Percentiles rank a stretch among this genome's conserved stretches.
Conservation (phyloP, 495 filamentous ascomycete species). For the Cercophora newfieldiana region DNA sequence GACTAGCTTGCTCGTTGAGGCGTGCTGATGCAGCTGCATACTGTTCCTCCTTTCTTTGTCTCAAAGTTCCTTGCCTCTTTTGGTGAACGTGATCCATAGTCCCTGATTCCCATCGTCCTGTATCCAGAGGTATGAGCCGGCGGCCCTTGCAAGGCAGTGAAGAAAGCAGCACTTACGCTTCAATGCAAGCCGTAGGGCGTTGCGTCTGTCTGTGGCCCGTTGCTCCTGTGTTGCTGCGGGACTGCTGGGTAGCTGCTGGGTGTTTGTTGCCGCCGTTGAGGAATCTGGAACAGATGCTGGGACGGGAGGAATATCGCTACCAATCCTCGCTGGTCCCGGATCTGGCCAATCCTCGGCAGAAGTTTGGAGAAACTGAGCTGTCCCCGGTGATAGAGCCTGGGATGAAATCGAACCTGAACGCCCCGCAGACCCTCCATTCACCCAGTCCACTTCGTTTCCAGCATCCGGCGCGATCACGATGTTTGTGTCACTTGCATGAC, state of each 20-base stretch:
- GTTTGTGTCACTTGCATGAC: too few species aligned
- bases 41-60: background rate
- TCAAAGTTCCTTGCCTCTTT: constrained; percentile 19
- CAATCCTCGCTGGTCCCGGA: constrained; percentile 21
- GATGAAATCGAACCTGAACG: background rate
- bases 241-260: background rate
- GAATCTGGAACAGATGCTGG: background rate
- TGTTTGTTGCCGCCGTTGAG: background rate
- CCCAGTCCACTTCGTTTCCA: too few species aligned
- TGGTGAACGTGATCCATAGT: constrained; percentile 22
- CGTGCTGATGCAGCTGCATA: background rate
- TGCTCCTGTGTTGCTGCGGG: background rate
- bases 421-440: too few species aligned
- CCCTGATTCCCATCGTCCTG: constrained; percentile 31
- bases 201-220: constrained; percentile 23
- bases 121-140: background rate
- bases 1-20: background rate
- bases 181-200: constrained; percentile 17
- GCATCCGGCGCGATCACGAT: too few species aligned
- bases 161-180: constrained; percentile 16
- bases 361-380: background rate
- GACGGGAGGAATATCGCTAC: constrained; percentile 24
- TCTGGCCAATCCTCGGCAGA: background rate
- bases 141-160: background rate
- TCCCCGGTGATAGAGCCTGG: background rate